Evolutionary conservation across 805 yeast species (phyloP).

Genomic region (Ogataea thermomethanolica): DNA sequence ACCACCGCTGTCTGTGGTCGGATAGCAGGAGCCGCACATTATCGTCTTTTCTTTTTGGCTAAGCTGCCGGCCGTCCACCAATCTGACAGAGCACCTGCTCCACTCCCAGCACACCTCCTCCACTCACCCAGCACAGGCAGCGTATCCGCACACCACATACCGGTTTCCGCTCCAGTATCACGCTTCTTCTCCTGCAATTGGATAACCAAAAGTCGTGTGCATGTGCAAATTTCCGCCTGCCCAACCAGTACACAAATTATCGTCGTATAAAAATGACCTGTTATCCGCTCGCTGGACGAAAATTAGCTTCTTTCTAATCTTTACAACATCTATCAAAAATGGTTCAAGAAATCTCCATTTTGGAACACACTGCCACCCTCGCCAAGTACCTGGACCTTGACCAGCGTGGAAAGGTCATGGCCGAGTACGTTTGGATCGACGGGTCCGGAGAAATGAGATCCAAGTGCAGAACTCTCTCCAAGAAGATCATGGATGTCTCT

Average conservation of each 20-base stretch:
- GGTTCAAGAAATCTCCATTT: slow-evolving; percentile 31
- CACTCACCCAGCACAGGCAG: no score
- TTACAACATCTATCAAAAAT: slow-evolving; percentile 9
- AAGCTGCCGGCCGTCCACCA: no score
- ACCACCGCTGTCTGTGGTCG: no score
- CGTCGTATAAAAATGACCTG: slow-evolving; percentile 14
- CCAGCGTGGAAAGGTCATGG: slow-evolving; percentile 83
- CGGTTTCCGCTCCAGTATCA: slow-evolving; percentile 1
- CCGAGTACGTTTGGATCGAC: slow-evolving; percentile 98
- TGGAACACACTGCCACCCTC: slow-evolving; percentile 74
- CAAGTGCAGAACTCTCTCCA: slow-evolving; percentile 82
- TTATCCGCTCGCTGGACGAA: slow-evolving; percentile 11
- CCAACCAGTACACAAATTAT: slow-evolving; percentile 2
- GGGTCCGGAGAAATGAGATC: slow-evolving; percentile 88
- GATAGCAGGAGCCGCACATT: neutral
- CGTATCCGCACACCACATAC: neutral
- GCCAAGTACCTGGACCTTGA: slow-evolving; percentile 79
- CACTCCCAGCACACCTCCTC: no score
- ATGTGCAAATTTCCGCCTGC: slow-evolving; percentile 1
- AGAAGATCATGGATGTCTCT: slow-evolving; percentile 65
- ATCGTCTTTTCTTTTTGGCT: slow-evolving; percentile 16
- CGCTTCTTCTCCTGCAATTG: neutral
- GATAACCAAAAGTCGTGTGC: slow-evolving; percentile 10
- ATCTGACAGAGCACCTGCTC: no score
- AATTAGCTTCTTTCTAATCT: slow-evolving; percentile 4